These are phyloP conservation scores for Boechera retrofracta DNA, from an alignment of 345 rosid genomes.

Conservation along the genomic window DNA sequence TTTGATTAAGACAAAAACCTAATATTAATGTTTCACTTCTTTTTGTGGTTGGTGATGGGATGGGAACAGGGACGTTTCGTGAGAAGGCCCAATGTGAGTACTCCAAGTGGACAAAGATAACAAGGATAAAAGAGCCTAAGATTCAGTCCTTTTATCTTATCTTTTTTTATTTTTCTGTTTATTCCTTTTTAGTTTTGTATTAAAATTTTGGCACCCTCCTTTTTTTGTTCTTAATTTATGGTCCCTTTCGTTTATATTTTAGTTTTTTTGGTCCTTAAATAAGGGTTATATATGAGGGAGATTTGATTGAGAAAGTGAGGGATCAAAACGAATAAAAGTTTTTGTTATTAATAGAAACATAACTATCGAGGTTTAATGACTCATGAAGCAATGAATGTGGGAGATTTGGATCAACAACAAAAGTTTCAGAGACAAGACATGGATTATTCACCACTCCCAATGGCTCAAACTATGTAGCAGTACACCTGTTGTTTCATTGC, in stretches of 20 bases:
- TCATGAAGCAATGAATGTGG: not conserved
- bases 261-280: constrained; percentile 9
- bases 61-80: constrained; percentile 48
- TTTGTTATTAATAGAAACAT: constrained; percentile 4
- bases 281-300: constrained; percentile 17
- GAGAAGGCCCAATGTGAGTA: constrained; percentile 45
- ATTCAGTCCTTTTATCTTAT: constrained; percentile 24
- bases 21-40: constrained; percentile 30
- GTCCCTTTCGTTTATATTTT: constrained; percentile 26
- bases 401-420: not conserved
- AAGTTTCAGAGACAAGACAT: not conserved
- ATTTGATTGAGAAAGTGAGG: constrained; percentile 5
- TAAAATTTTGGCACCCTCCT: constrained; percentile 37
- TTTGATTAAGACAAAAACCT: constrained; percentile 39
- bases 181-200: constrained; percentile 23
- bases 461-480: not conserved
- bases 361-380: not conserved
- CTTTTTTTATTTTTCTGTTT: not conserved
- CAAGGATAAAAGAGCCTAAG: constrained; percentile 17
- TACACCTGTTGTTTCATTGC: not conserved
- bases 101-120: constrained; percentile 45
- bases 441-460: constrained; percentile 21
- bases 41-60: constrained; percentile 42
- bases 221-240: constrained; percentile 26
- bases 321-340: constrained; percentile 15